Base-by-base conservation (phyloP, 768 basidiomycete species). In the Megacollybia marginata region DNA sequence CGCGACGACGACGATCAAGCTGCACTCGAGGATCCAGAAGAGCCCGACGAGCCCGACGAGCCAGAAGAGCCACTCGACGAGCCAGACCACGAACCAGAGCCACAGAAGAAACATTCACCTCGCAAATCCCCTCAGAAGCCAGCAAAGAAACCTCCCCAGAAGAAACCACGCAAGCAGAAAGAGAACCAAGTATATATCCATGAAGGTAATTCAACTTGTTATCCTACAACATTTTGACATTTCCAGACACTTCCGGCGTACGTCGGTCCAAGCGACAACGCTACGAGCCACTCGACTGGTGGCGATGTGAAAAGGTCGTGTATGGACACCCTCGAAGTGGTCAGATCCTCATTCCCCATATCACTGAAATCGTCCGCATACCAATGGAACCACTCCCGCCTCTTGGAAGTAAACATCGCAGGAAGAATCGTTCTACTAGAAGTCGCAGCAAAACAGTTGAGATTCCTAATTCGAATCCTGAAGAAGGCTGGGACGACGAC, bases 251-350 rank as follows among this genome's bases (percentile, higher is more conserved):
- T 19, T 42, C 44, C 43, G 84, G 83, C 19, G 69, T 88, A 2
- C 83, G 92, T 15, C 82, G 86, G 46, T 85, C 90, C 31, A 69
- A 69, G 44, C 82, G 94, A 19, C 70, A 76, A 48, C 80, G 80
- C 32, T 82, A 80, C 57, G 68, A 69, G 45, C 95, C 94, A 4
- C 71, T 98, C 33, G 88, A 90, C 36, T 95, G 77, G 72, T 98
- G 95, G 95, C 80, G 92, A n/a, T 80, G 82, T 56, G 95, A 98
- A 67, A 85, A 82, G 54, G 78, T 92, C 19, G 83, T 93, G 2
- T 97, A 92, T 58, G 85, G 85, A 6, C 76, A 82, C 18, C 74
- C 76, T 11, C 68, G 74, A 9, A 72, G 73, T 7, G 78, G 71
- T 19, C 53, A 67, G 9, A 68, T 75, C 18, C 71, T 78, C 23